Conservation (phyloP, 1,284 basidiomycete genomes). For the Macrocybe sp. region DNA sequence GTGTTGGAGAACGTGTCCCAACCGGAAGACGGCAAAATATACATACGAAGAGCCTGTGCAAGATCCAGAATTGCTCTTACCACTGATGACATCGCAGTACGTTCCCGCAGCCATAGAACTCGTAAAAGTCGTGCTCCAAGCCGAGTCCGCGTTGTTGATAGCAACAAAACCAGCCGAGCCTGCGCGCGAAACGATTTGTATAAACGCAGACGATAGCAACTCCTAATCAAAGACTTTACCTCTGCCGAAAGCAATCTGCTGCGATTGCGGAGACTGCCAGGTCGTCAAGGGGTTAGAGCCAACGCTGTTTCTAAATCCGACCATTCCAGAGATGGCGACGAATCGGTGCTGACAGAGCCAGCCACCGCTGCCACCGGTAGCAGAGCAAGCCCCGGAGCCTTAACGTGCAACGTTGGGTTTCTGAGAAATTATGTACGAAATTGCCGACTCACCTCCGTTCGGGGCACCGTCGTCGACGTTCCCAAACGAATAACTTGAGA, state of each 20-base stretch:
- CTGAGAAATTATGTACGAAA: background rate
- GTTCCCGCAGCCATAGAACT: constrained; percentile 51
- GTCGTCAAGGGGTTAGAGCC: constrained; percentile 42
- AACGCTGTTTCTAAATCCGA: constrained; percentile 59
- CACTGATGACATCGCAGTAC: constrained; percentile 64
- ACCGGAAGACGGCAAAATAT: background rate
- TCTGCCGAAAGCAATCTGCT: constrained; percentile 61
- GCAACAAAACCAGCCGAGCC: constrained; percentile 54
- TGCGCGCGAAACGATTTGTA: constrained; percentile 15
- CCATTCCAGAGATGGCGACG: constrained; percentile 54
- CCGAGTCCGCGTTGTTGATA: constrained; percentile 56
- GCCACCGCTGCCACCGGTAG: constrained; percentile 46
- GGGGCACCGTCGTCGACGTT: constrained; percentile 51
- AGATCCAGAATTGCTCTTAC: constrained; percentile 30
- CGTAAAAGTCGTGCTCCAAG: constrained; percentile 50
- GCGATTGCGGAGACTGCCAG: constrained; percentile 50
- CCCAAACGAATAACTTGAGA: constrained; percentile 57
- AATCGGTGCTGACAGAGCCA: constrained; percentile 68
- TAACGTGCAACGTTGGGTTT: background rate
- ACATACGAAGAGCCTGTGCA: constrained; percentile 51
- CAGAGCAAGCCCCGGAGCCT: constrained; percentile 51
- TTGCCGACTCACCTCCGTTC: constrained; percentile 36
- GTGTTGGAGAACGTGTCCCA: background rate
- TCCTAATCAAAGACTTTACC: constrained; percentile 27
- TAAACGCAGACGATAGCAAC: background rate